These are phyloP conservation scores for Aphanomyces cochlioides DNA, from an alignment of 352 stramenopile species.

Conservation along the genomic window DNA sequence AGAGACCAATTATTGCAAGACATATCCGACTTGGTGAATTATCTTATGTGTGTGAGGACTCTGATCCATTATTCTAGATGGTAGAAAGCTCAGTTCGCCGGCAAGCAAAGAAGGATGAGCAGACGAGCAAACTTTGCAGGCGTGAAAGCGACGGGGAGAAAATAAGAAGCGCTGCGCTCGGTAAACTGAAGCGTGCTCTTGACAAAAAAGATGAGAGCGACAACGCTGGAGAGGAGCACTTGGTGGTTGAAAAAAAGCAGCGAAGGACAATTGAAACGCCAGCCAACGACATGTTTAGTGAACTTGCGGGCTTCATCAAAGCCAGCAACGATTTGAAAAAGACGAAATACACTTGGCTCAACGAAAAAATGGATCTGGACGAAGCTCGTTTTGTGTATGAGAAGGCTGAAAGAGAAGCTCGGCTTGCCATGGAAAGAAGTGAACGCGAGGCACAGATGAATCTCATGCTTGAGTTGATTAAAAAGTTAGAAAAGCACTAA, in stretches of 20 bases:
- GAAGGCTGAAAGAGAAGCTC: neutral
- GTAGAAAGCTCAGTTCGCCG: neutral
- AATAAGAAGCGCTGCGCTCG: neutral
- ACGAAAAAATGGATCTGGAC: conserved; percentile 7
- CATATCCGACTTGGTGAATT: conserved; percentile 13
- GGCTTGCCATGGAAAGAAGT: neutral
- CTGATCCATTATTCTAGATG: neutral
- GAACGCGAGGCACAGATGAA: conserved; percentile 1
- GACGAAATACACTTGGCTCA: neutral
- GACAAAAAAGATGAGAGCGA: neutral
- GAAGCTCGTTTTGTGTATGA: neutral
- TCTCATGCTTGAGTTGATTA: neutral
- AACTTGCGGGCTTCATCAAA: neutral
- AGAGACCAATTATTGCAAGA: conserved; percentile 7
- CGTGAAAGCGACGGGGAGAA: neutral
- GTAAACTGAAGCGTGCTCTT: neutral
- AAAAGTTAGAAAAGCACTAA: conserved; percentile 1
- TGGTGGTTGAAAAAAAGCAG: neutral
- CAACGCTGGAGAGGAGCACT: neutral
- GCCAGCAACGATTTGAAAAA: neutral
- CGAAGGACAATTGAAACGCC: neutral
- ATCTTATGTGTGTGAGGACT: neutral
- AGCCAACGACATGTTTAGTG: neutral
- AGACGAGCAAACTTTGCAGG: too few relatives aligned
- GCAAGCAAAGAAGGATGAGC: neutral